These are phyloP conservation scores for Penicillium samsonianum DNA, from an alignment of 495 filamentous ascomycete genomes.

Conservation along the genomic window DNA sequence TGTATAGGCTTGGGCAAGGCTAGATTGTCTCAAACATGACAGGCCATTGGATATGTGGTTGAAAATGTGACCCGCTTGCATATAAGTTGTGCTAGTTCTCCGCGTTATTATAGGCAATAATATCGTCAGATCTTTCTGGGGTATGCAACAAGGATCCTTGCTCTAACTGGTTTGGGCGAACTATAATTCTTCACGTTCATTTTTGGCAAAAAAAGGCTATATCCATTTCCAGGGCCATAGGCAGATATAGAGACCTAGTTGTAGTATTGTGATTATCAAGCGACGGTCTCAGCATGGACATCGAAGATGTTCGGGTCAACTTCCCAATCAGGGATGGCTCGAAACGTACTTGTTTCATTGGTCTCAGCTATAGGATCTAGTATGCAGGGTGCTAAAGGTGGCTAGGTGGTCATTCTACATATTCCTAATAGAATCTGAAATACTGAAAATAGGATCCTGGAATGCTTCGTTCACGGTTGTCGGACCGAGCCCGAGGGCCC, in stretches of 20 bases:
- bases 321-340: slow-evolving; percentile 6
- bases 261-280: neutral
- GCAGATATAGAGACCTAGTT: neutral
- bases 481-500: neutral
- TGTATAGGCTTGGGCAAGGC: neutral
- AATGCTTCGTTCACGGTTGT: neutral
- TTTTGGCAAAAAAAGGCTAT: neutral
- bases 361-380: slow-evolving; percentile 12
- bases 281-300: neutral
- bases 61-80: neutral
- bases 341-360: slow-evolving; percentile 15
- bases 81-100: neutral
- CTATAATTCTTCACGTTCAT: neutral
- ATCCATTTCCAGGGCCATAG: no score
- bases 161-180: neutral
- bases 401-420: neutral
- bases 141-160: neutral
- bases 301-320: neutral
- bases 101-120: slow-evolving; percentile 7
- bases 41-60: neutral
- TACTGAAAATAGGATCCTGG: neutral
- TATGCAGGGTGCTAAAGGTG: slow-evolving; percentile 21
- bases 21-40: neutral
- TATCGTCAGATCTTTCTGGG: slow-evolving; percentile 1
- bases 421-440: neutral